These are phyloP conservation scores for Fusarium agapanthi DNA, from an alignment of 2,329 filamentous ascomycete genomes.

Conservation along the genomic window DNA sequence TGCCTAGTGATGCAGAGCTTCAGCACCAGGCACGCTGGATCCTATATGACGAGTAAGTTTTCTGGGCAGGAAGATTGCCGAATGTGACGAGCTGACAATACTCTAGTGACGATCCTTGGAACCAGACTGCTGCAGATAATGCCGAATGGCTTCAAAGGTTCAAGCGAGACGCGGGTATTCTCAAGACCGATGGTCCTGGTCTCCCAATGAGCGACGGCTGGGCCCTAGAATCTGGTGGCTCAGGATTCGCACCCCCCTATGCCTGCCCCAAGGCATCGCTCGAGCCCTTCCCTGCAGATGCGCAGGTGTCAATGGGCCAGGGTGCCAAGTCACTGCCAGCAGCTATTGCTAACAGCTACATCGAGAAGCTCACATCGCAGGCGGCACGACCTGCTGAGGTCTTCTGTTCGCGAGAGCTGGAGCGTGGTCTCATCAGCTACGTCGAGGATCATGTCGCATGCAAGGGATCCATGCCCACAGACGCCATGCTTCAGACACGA, in stretches of 20 bases:
- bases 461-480: constrained; percentile 55
- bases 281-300: constrained; percentile 47
- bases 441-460: constrained; percentile 53
- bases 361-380: constrained; percentile 55
- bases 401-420: constrained; percentile 68
- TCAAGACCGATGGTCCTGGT: constrained; percentile 60
- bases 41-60: constrained; percentile 66
- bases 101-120: constrained; percentile 68
- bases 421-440: constrained; percentile 61
- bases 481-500: constrained; percentile 56
- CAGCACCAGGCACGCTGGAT: constrained; percentile 71
- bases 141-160: constrained; percentile 70
- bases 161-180: constrained; percentile 65
- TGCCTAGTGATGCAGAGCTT: constrained; percentile 69
- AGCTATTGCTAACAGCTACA: constrained; percentile 58
- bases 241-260: constrained; percentile 66
- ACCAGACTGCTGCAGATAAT: constrained; percentile 71
- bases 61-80: background rate
- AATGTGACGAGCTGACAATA: constrained; percentile 27
- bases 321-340: constrained; percentile 54
- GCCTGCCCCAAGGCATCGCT: constrained; percentile 54
- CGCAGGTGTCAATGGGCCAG: constrained; percentile 47
- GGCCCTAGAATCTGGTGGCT: constrained; percentile 60
- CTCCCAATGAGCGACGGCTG: constrained; percentile 55
- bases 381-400: constrained; percentile 58